phyloP scores from a whole-genome alignment of 2,329 filamentous ascomycete species.

The Xylariaceae sp. region DNA sequence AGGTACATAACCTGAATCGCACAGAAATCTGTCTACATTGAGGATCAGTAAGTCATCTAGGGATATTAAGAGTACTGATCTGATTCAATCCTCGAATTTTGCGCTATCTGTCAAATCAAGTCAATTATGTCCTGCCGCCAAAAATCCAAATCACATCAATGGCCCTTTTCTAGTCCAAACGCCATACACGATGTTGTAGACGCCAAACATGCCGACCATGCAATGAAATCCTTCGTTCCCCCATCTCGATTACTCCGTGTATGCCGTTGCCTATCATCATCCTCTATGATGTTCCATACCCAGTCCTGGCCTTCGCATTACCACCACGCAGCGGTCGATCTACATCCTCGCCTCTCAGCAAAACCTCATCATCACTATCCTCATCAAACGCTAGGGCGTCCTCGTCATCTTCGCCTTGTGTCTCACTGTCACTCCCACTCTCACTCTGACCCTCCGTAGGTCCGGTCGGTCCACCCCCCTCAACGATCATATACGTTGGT shows the following conservation, averaged over 20 bases:
- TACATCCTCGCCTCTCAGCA: not conserved
- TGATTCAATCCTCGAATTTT: too few species aligned
- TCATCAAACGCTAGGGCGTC: constrained; percentile 24
- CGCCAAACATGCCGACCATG: not conserved
- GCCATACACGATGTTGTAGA: not conserved
- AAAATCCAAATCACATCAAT: too few species aligned
- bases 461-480: constrained; percentile 64
- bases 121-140: too few species aligned
- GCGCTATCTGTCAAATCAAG: too few species aligned
- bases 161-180: not conserved
- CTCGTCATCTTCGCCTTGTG: constrained; percentile 33
- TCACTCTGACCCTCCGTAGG: constrained; percentile 5
- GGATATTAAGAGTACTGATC: too few species aligned
- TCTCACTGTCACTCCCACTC: constrained; percentile 27
- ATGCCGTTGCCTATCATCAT: not conserved
- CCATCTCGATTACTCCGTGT: not conserved
- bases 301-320: not conserved
- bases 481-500: constrained; percentile 68
- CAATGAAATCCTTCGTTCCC: not conserved
- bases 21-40: too few species aligned
- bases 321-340: not conserved
- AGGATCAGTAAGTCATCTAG: too few species aligned
- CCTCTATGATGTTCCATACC: not conserved
- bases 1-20: too few species aligned
- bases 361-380: constrained; percentile 22